Conservation (phyloP, 805 yeast species). For the Candida qinlingensis region DNA sequence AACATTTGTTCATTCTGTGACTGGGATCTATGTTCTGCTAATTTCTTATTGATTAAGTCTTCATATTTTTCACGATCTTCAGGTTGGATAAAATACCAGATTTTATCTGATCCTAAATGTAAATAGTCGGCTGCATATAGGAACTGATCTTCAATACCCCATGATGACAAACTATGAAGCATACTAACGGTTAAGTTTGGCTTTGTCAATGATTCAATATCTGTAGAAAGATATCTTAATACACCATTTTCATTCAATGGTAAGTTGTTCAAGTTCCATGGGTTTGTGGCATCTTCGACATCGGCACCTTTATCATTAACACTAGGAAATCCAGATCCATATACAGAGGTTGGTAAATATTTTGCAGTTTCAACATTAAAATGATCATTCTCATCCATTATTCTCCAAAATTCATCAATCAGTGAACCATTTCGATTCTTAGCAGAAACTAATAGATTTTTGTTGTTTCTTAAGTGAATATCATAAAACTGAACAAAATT, state of each 20-base stretch:
- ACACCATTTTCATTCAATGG: conserved; percentile 46
- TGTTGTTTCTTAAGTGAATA: conserved; percentile 39
- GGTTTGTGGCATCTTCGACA: conserved; percentile 23
- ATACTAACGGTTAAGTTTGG: conserved; percentile 47
- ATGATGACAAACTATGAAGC: conserved; percentile 49
- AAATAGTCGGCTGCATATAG: conserved; percentile 48
- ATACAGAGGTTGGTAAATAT: conserved; percentile 30
- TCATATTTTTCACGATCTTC: conserved; percentile 50
- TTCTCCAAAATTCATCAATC: conserved; percentile 17
- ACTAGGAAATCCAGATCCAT: conserved; percentile 35
- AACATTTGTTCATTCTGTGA: background rate
- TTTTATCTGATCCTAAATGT: conserved; percentile 47
- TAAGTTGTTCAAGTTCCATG: conserved; percentile 57
- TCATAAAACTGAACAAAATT: conserved; percentile 55
- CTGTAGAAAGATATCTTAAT: conserved; percentile 39
- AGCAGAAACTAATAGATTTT: conserved; percentile 12
- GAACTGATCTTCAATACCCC: conserved; percentile 60
- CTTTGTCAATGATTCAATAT: conserved; percentile 34
- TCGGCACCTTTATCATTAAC: conserved; percentile 4
- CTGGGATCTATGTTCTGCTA: conserved; percentile 19
- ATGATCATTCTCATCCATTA: conserved; percentile 27
- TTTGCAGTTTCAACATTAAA: conserved; percentile 34
- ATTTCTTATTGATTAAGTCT: conserved; percentile 43
- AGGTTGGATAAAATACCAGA: conserved; percentile 64
- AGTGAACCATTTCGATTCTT: conserved; percentile 14